Evolutionary conservation across 2,329 filamentous ascomycete species (phyloP).

Genomic region (Penicillium sp.): DNA sequence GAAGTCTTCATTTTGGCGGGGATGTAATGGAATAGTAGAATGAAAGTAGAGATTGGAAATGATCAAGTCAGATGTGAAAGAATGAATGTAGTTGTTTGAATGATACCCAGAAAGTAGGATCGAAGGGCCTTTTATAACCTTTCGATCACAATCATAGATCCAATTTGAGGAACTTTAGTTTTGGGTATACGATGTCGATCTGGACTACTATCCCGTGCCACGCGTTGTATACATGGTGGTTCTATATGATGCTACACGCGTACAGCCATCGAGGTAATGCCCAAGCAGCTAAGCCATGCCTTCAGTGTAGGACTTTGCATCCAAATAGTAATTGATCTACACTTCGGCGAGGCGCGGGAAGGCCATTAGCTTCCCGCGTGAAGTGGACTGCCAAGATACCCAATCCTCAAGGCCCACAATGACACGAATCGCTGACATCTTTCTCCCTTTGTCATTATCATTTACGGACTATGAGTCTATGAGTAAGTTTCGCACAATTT

Average conservation of each 20-base stretch:
- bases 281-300: too few species aligned
- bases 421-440: too few species aligned
- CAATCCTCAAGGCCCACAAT: too few species aligned
- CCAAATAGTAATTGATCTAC: too few species aligned
- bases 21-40: neutral
- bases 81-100: neutral
- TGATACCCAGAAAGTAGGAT: neutral
- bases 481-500: too few species aligned
- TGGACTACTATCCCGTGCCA: neutral
- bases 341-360: too few species aligned
- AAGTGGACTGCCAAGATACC: too few species aligned
- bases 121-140: neutral
- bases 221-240: neutral
- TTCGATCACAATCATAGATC: neutral
- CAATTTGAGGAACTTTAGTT: neutral
- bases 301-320: too few species aligned
- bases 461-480: too few species aligned
- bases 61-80: neutral
- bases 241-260: neutral
- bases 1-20: conserved; percentile 5
- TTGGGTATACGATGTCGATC: neutral
- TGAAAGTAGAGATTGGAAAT: neutral
- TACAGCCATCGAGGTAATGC: neutral
- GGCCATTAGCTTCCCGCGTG: too few species aligned
- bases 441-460: too few species aligned